A percentile compares a stretch with the other conserved stretches of the same genome.
Evolutionary conservation across 2,329 filamentous ascomycete genomes (phyloP).

Genomic region (Davidsoniella neocaledoniae): DNA sequence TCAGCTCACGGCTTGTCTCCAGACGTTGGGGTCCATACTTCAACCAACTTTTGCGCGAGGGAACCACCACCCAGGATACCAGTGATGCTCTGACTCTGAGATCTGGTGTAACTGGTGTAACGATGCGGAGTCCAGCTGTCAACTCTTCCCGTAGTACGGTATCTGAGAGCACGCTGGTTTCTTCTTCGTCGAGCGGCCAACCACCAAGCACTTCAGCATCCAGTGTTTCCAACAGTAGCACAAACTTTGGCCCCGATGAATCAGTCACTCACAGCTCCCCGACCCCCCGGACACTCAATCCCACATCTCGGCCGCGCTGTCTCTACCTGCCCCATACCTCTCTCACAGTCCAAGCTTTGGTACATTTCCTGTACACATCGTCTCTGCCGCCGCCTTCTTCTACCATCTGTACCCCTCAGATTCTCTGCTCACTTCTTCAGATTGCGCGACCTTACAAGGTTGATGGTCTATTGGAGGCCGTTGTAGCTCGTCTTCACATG

Average conservation of each 20-base stretch:
- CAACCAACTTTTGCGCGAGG: slow-evolving; percentile 75
- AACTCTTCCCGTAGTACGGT: slow-evolving; percentile 39
- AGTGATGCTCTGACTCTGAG: slow-evolving; percentile 62
- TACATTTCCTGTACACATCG: slow-evolving; percentile 89
- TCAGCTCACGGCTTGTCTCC: slow-evolving; percentile 79
- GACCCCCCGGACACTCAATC: slow-evolving; percentile 38
- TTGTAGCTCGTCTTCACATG: slow-evolving; percentile 77
- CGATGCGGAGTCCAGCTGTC: slow-evolving; percentile 25
- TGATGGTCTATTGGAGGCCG: slow-evolving; percentile 80
- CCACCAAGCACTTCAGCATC: slow-evolving; percentile 29
- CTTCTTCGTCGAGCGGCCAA: slow-evolving; percentile 23
- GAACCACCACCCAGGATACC: slow-evolving; percentile 49
- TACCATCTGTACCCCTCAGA: slow-evolving; percentile 78
- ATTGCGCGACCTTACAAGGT: slow-evolving; percentile 85
- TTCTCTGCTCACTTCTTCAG: slow-evolving; percentile 86
- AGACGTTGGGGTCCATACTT: slow-evolving; percentile 93
- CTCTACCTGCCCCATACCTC: slow-evolving; percentile 88
- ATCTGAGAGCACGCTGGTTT: slow-evolving; percentile 27
- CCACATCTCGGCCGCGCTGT: slow-evolving; percentile 58
- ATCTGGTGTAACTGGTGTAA: slow-evolving; percentile 40
- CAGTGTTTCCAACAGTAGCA: slow-evolving; percentile 23
- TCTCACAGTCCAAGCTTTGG: slow-evolving; percentile 72
- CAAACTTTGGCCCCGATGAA: slow-evolving; percentile 22
- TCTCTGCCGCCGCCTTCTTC: slow-evolving; percentile 62
- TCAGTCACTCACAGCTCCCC: slow-evolving; percentile 33